Percentiles rank a stretch among this genome's conserved stretches.
Evolutionary conservation across 1,139 yeast genomes (phyloP).

Genomic region (Scheffersomyces stambukii): DNA sequence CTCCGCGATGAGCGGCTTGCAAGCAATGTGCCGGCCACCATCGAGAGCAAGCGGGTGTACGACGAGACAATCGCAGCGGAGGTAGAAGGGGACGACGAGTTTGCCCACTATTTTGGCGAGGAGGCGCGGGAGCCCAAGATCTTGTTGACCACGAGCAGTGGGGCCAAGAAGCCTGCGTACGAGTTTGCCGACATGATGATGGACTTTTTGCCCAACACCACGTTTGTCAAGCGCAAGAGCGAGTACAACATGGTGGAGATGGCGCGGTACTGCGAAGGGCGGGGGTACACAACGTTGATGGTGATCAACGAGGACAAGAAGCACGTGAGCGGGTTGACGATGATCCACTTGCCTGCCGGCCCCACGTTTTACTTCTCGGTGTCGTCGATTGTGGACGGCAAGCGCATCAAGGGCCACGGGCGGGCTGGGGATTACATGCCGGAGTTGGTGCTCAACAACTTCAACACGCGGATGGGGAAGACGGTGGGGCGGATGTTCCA

Average conservation of each 20-base stretch:
- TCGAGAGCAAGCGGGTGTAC: slow-evolving; percentile 81
- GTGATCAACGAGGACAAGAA: slow-evolving; percentile 94
- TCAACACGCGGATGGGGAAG: slow-evolving; percentile 85
- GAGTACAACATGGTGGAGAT: slow-evolving; percentile 84
- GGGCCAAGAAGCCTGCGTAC: slow-evolving; percentile 83
- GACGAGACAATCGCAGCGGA: slow-evolving; percentile 82
- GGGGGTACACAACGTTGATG: slow-evolving; percentile 83
- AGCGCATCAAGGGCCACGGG: slow-evolving; percentile 82
- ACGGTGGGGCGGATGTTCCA: slow-evolving; percentile 91
- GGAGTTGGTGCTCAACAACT: slow-evolving; percentile 85
- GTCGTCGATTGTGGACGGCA: slow-evolving; percentile 73
- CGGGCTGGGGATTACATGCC: slow-evolving; percentile 87
- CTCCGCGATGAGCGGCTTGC: slow-evolving; percentile 74
- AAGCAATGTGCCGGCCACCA: slow-evolving; percentile 79
- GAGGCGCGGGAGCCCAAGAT: slow-evolving; percentile 70
- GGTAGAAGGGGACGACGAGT: slow-evolving; percentile 82
- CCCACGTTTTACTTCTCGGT: slow-evolving; percentile 91
- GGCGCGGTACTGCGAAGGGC: slow-evolving; percentile 72
- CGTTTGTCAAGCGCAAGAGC: slow-evolving; percentile 81
- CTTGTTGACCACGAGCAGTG: slow-evolving; percentile 79
- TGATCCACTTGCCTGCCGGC: slow-evolving; percentile 90
- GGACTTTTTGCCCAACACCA: slow-evolving; percentile 80
- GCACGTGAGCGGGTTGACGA: slow-evolving; percentile 83
- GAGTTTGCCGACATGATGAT: slow-evolving; percentile 84
- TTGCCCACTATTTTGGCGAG: slow-evolving; percentile 57